Percentiles rank a stretch among this genome's conserved stretches.
Conservation (phyloP, 192 early-diverging fungal species). For the Backusella australiensis region DNA sequence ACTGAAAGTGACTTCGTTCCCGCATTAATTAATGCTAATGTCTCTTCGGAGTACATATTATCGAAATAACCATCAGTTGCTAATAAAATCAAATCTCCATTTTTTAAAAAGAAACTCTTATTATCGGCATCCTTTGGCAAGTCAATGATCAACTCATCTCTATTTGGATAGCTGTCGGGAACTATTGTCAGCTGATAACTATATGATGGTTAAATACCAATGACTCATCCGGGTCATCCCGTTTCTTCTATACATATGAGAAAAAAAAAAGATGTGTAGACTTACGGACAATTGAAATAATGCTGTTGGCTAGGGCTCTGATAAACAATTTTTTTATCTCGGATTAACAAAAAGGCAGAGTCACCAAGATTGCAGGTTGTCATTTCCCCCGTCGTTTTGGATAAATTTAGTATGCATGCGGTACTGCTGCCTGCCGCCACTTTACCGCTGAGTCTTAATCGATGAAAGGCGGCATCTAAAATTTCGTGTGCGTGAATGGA, state of each 20-base stretch:
- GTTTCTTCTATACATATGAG: background rate
- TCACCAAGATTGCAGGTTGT: conserved; percentile 55
- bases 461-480: conserved; percentile 46
- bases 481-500: conserved; percentile 49
- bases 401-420: conserved; percentile 56
- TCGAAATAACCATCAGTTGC: conserved; percentile 64
- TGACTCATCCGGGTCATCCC: background rate
- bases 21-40: conserved; percentile 47
- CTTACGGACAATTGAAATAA: conserved; percentile 60
- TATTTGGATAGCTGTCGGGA: conserved; percentile 51
- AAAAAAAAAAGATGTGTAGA: background rate
- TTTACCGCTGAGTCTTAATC: conserved; percentile 47
- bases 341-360: conserved; percentile 54
- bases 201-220: background rate
- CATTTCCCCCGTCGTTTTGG: conserved; percentile 50
- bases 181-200: conserved; percentile 56
- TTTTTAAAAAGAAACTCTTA: conserved; percentile 47
- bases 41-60: conserved; percentile 57
- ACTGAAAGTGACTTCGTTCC: conserved; percentile 19
- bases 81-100: conserved; percentile 55
- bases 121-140: conserved; percentile 56
- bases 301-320: conserved; percentile 59
- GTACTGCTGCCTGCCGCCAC: conserved; percentile 56
- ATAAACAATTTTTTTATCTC: conserved; percentile 49
- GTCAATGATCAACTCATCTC: conserved; percentile 47